Evolutionary conservation across 495 filamentous ascomycete species (phyloP), one percentile per base, ranked within the genome.

Genomic region (Neurospora discreta): DNA sequence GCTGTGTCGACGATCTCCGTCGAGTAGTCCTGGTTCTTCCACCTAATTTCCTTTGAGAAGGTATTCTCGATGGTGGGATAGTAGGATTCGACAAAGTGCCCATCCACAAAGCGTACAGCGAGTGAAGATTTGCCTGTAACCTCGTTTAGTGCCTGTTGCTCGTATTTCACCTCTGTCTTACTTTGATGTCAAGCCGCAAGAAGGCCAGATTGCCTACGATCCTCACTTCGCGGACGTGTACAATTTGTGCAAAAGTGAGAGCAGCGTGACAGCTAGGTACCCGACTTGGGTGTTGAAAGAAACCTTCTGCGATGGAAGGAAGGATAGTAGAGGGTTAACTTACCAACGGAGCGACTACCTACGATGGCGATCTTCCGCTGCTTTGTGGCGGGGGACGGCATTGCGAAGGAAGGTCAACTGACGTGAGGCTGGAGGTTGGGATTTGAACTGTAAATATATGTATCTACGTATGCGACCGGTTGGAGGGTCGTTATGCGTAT

Each of bases 1-100:
- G 95, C 95, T 26, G 95, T 99, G 82, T 99, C 95, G 78, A 99
- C 94, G 75, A 99, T 98, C 84, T 98, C 95, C 44, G 93, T 97
- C 70, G 93, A 92, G 81, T 88, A 98, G 75, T 98, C 95, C 80
- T 98, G 94, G 18, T 91, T 90, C 79, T 94, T 94, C 81, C 91
- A 90, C 73, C 91, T 92, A 78, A 99, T 98, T 74, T 93, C 90
- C 77, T 95, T 95, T 82, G 92, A 95, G 81, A 98, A 98, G 15
- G 94, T 98, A 80, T 98, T 99, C 84, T 98, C 95, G 76, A 99
- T 98, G 33, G 95, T 99, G 30, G 95, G 95, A 83, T 98, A 99
- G 82, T 99, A 99, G 81, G 91, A 94, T 80, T 98, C 96, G 76
- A 98, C 95, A 76, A 99, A 99, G 82, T 97, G 94, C 77, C 93